phyloP scores from a whole-genome alignment of 352 stramenopile species.

The Proteromonas lacertae region DNA sequence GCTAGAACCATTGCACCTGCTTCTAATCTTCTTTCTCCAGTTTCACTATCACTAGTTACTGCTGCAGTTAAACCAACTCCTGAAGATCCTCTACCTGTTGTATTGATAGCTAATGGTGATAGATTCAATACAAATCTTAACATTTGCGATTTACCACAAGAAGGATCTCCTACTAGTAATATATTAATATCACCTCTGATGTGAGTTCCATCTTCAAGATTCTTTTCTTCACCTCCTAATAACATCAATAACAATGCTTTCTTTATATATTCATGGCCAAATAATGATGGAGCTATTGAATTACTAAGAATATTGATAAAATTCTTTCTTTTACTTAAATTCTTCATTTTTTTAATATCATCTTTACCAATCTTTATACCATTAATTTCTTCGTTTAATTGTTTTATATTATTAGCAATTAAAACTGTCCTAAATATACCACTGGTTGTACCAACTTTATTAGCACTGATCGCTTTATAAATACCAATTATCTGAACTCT shows the following conservation, averaged over 20 bases:
- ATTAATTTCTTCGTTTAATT: conserved; percentile 62
- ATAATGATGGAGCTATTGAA: conserved; percentile 83
- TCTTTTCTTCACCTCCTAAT: conserved; percentile 62
- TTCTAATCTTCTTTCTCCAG: conserved; percentile 42
- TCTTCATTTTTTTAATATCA: conserved; percentile 59
- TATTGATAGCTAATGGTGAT: conserved; percentile 44
- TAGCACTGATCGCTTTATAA: conserved; percentile 40
- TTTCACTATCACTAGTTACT: conserved; percentile 74
- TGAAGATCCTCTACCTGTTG: conserved; percentile 34
- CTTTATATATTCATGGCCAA: conserved; percentile 89
- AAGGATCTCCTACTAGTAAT: conserved; percentile 82
- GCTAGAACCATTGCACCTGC: conserved; percentile 95
- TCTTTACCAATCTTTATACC: conserved; percentile 49
- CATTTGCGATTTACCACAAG: conserved; percentile 90
- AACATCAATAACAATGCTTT: conserved; percentile 46
- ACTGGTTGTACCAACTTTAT: conserved; percentile 18
- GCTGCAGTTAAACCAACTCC: conserved; percentile 91
- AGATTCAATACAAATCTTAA: conserved; percentile 81
- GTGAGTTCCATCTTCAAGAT: conserved; percentile 90
- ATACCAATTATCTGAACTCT: conserved; percentile 65
- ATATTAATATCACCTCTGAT: conserved; percentile 97
- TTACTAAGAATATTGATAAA: conserved; percentile 53
- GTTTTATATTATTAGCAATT: conserved; percentile 72
- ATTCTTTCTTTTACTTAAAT: conserved; percentile 2
- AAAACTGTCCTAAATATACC: conserved; percentile 78